Percentiles rank a stretch among this genome's conserved stretches.
Evolutionary conservation across 2,329 filamentous ascomycete genomes (phyloP).

Genomic region (Thielaviopsis ethacetica): DNA sequence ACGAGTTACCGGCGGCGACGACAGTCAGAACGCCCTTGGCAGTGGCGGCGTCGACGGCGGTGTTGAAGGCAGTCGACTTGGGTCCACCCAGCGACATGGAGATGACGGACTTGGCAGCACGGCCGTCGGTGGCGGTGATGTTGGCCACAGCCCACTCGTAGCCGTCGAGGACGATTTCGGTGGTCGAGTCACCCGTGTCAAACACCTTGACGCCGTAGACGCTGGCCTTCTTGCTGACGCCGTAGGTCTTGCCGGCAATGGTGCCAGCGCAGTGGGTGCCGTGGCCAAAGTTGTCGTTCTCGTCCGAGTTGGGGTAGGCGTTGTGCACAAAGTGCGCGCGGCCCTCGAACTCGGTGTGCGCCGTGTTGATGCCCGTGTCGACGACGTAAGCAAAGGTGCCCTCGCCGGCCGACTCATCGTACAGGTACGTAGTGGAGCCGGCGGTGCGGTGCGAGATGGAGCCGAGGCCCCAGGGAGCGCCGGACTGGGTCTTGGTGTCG

Average conservation of each 20-base stretch:
- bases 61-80: constrained; percentile 30
- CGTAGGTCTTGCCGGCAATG: constrained; percentile 93
- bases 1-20: constrained; percentile 38
- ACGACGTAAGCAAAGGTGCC: constrained; percentile 34
- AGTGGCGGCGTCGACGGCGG: constrained; percentile 30
- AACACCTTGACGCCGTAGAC: constrained; percentile 31
- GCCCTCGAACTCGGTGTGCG: constrained; percentile 31
- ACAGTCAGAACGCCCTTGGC: constrained; percentile 31
- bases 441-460: constrained; percentile 26
- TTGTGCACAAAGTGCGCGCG: constrained; percentile 96
- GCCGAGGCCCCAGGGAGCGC: constrained; percentile 28
- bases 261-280: constrained; percentile 98
- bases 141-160: constrained; percentile 29
- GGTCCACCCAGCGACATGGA: constrained; percentile 38
- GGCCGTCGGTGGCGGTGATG: constrained; percentile 23
- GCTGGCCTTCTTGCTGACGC: constrained; percentile 96
- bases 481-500: constrained; percentile 20
- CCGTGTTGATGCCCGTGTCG: constrained; percentile 34
- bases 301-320: constrained; percentile 67
- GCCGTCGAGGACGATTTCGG: constrained; percentile 18
- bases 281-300: constrained; percentile 92
- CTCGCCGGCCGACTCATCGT: constrained; percentile 25
- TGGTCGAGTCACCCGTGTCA: constrained; percentile 13
- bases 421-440: constrained; percentile 22
- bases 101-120: constrained; percentile 29